Evolutionary conservation across 352 stramenopile genomes (phyloP), one percentile per base, ranked within the genome.

Genomic region (Phytophthora kernoviae): DNA sequence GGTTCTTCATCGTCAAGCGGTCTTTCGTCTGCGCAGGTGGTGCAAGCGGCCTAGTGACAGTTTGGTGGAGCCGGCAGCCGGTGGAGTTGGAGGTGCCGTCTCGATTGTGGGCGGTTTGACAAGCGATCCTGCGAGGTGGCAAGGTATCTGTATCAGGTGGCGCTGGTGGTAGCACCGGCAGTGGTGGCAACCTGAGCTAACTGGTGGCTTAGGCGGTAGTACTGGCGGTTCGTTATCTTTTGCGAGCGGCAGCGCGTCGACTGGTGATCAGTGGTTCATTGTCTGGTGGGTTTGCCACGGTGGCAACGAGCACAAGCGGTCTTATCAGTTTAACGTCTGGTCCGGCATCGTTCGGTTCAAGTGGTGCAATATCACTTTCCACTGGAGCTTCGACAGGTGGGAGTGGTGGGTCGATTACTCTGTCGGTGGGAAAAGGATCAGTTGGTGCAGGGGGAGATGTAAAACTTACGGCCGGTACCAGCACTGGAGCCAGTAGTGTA

Each of bases 301-400:
- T 44, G 12, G 50, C 54, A 37, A 58, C 52, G 12, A 54, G 57
- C 6, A 21, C 41, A 14, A 75, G 62, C 20, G 62, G 61, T n/a
- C n/a, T 53, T 20, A 39, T 73, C 11, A 48, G 53, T 2, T 26
- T 73, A 11, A 26, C 17, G 0, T 67, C 59, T 26, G 65, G 65
- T 33, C 26, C 59, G 18, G 55, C 62, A 8, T 69, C 67, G 45
- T 44, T 56, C 21, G 62, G 62, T 33, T 65, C 68, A 5, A 73
- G 68, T 36, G 68, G 68, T 11, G 48, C 24, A 20, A 42, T 76
- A 33, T 9, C 44, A 27, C 11, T 76, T 26, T 64, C 49, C 1
- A 91, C 84, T 15, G 88, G 87, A 7, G 34, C 41, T 15, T 75
- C 81, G 8, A 68, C 53, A 4, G 48, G 57, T 39, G 81, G 81